Evolutionary conservation across 2,329 filamentous ascomycete genomes (phyloP).

Genomic region (Colletotrichum siamense): DNA sequence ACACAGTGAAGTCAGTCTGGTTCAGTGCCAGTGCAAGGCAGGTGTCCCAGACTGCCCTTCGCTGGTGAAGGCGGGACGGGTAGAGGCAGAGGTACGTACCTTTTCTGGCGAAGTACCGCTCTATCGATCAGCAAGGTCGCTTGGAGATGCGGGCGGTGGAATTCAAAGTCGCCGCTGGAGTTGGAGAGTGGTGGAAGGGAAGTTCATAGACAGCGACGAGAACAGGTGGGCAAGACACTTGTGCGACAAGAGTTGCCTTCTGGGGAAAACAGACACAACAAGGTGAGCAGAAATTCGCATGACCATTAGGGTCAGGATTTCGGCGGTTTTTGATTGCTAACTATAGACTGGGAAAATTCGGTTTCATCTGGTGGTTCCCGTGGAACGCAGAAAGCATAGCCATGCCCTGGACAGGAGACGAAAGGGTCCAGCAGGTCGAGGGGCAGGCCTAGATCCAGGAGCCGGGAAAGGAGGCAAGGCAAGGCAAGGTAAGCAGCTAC

Average conservation of each 20-base stretch:
- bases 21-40: background rate
- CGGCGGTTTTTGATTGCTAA: background rate
- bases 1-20: conserved; percentile 12
- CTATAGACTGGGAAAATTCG: background rate
- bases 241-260: background rate
- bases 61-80: background rate
- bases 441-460: background rate
- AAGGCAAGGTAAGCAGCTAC: background rate
- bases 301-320: background rate
- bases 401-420: background rate
- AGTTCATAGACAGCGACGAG: background rate
- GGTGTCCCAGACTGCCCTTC: background rate
- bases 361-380: conserved; percentile 15
- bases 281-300: background rate
- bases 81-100: conserved; percentile 2
- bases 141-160: background rate
- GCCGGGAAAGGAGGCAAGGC: background rate
- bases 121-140: background rate
- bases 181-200: background rate
- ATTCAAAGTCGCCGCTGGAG: background rate
- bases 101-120: background rate
- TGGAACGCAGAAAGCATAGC: background rate
- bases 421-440: conserved; percentile 1
- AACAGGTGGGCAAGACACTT: background rate
- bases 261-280: background rate